These are phyloP conservation scores for Alloteropsis angusta DNA, from an alignment of 202 grass and related monocot species.

Conservation along the genomic window DNA sequence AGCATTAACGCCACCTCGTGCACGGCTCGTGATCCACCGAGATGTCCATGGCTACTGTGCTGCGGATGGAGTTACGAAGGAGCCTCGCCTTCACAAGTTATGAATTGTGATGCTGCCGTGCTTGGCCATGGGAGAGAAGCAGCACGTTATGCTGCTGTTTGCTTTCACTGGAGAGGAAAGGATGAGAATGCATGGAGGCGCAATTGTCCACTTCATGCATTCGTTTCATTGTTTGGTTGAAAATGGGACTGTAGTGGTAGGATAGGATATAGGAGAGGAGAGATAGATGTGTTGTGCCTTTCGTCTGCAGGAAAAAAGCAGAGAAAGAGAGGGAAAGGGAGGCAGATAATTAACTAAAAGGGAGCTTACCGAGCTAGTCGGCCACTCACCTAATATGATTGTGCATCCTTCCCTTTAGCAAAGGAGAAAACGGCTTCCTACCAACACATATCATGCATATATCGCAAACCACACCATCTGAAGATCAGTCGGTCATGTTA, in stretches of 20 bases:
- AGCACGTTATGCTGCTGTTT: too few species aligned
- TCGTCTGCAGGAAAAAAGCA: neutral
- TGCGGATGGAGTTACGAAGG: too few species aligned
- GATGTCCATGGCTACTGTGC: neutral
- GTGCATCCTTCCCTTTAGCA: constrained; percentile 20
- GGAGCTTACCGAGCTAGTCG: neutral
- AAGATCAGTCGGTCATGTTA: neutral
- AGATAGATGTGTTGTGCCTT: constrained; percentile 14
- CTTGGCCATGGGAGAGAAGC: too few species aligned
- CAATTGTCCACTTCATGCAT: neutral
- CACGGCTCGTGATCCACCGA: neutral
- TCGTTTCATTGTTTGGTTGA: neutral
- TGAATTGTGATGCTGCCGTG: too few species aligned
- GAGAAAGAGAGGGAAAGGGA: neutral
- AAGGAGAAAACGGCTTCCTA: constrained; percentile 36
- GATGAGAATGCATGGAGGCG: too few species aligned
- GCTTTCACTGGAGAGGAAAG: too few species aligned
- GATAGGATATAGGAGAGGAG: neutral
- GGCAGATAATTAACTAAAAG: neutral
- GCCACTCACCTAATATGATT: neutral
- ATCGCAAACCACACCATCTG: neutral
- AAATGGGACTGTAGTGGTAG: neutral
- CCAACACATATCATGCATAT: neutral
- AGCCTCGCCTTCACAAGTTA: too few species aligned
- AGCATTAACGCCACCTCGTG: neutral